phyloP scores from a whole-genome alignment of 1,284 basidiomycete species.

The Mycocalia duriaeana region DNA sequence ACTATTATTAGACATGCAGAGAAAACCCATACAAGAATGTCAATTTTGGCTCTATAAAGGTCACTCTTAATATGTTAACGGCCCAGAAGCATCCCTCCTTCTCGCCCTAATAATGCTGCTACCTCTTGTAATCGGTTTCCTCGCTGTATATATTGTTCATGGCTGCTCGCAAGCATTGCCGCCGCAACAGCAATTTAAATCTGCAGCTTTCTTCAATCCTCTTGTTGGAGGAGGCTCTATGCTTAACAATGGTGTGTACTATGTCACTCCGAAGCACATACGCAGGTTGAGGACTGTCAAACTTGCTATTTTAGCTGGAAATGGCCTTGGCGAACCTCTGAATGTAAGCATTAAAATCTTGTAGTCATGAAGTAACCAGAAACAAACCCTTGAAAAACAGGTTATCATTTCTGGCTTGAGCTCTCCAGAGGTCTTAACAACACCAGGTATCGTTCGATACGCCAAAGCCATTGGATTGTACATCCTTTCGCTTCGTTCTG shows the following conservation, averaged over 20 bases:
- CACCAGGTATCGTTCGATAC: constrained; percentile 53
- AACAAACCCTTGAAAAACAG: no score
- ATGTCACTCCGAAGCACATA: neutral
- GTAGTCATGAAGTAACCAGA: no score
- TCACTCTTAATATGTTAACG: no score
- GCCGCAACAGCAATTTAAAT: constrained; percentile 1
- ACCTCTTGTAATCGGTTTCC: no score
- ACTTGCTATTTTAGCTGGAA: constrained; percentile 29
- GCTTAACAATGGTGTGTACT: constrained; percentile 33
- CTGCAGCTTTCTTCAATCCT: constrained; percentile 42
- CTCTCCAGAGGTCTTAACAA: constrained; percentile 50
- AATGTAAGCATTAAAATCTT: constrained; percentile 45
- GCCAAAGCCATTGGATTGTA: constrained; percentile 60
- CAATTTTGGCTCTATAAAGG: no score
- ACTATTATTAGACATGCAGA: no score
- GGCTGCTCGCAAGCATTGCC: neutral
- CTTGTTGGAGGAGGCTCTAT: constrained; percentile 44
- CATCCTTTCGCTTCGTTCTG: constrained; percentile 10
- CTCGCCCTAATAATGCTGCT: no score
- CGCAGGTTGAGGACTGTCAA: no score
- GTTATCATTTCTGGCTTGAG: constrained; percentile 33
- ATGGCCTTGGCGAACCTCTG: constrained; percentile 53
- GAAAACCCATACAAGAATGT: no score
- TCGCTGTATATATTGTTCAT: neutral
- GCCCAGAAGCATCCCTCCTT: no score